Base-by-base conservation (phyloP, 75 land plant genomes). In the Pseudotsuga menziesii region DNA sequence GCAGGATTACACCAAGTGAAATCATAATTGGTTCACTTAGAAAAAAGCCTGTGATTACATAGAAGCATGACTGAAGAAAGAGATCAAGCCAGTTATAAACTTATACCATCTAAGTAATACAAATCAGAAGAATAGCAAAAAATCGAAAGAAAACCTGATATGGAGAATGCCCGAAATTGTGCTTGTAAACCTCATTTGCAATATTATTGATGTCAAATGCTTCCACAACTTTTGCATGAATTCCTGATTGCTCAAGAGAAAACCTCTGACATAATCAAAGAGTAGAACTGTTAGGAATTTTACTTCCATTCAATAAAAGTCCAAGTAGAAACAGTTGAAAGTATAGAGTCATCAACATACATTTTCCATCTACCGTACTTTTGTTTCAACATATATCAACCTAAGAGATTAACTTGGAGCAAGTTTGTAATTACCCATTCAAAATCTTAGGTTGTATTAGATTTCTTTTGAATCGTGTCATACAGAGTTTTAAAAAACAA, bases 151-250 rank as follows among this genome's bases (percentile, higher is more conserved):
- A 41, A 36, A 95, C 98, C 92, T 96, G 98, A 82, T 77, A 89
- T 9, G 99, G 97, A 17, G 97, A 89, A 80, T 96, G 93, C 35
- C 89, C 89, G 75, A 96, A 96, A 82, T 96, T 96, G 85, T 79
- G 86, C 71, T 92, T 83, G 72, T 96, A 96, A 8, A 96, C 99
- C 74, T 96, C 93, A 54, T 96, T 96, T 22, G 97, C 97, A 62
- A 58, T 74, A 62, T 96, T 93, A 67, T 94, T 96, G 61, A 96
- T 96, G 26, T 96, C 99, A 75, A 96, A 96, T 0, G 97, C 99
- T 78, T 96, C 91, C 39, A 94, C 85, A 3, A 96, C 85, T 58
- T 69, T 66, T 5, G 90, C 91, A 58, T 73, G 67, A 39, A 92
- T 79, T 39, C 87, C 88, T 44, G 87, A 80, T 36, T 79, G 78